Percentiles rank a stretch among this genome's conserved stretches.
Evolutionary conservation across 169 alveolate genomes (phyloP).

Genomic region (Toxoplasma gondii): DNA sequence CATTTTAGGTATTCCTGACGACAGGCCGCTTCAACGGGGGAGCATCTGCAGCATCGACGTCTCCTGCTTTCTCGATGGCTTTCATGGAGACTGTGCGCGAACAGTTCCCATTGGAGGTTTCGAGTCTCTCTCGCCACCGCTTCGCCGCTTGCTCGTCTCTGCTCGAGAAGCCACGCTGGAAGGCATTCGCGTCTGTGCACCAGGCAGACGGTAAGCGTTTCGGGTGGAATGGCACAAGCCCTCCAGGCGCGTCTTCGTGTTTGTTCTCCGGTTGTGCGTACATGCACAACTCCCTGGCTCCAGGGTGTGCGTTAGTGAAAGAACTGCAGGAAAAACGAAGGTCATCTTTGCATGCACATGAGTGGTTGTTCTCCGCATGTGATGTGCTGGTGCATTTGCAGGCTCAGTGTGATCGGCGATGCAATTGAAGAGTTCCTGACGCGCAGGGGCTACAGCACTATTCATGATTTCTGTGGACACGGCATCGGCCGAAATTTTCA

Average conservation of each 20-base stretch:
- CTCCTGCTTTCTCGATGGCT: constrained; percentile 81
- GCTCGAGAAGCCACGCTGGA: constrained; percentile 12
- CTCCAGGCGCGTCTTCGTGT: not conserved
- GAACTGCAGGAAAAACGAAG: no score
- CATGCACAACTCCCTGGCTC: no score
- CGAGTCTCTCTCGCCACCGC: not conserved
- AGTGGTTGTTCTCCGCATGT: no score
- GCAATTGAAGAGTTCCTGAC: constrained; percentile 24
- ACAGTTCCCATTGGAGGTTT: constrained; percentile 4
- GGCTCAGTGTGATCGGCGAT: constrained; percentile 49
- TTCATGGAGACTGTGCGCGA: constrained; percentile 73
- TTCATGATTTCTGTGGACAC: constrained; percentile 48
- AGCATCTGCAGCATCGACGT: constrained; percentile 90
- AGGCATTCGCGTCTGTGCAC: constrained; percentile 3
- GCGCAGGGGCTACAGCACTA: constrained; percentile 39
- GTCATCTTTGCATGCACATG: no score
- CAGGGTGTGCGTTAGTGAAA: no score
- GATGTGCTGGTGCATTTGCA: not conserved
- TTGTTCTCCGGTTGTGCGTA: not conserved
- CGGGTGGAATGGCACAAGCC: not conserved
- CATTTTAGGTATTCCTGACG: constrained; percentile 28
- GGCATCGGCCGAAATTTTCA: constrained; percentile 64
- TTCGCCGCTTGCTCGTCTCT: not conserved
- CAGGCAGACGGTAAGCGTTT: constrained; percentile 1
- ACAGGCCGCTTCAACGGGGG: constrained; percentile 82